Evolutionary conservation across 164 flowering plant species (phyloP), one percentile per base, ranked within the genome.

Genomic region (Saururus chinensis): DNA sequence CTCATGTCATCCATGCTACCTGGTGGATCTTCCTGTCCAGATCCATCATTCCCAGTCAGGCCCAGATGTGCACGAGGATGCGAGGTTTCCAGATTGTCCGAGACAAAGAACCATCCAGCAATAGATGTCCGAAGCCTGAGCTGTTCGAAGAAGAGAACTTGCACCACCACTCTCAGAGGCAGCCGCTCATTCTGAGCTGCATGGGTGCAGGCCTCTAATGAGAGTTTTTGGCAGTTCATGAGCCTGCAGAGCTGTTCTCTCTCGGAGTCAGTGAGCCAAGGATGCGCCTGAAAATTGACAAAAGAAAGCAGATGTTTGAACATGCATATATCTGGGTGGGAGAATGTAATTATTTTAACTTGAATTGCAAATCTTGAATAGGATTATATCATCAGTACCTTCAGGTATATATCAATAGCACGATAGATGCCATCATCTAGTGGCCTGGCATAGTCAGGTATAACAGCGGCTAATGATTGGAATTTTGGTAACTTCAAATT

Each of bases 401-500:
- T 86, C 52, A 88, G 83, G 68, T 79, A 88, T 72, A 86, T 79
- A 60, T 86, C 96, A 40, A 88, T 80, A 4, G 92, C 92, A 26
- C 85, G 88, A 77, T 88, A 88, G 40, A 88, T 74, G 55, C 87
- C 96, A 79, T 88, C 92, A 70, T 84, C 84, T 7, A 82, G 68
- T 17, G 81, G 75, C 69, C 96, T 82, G 26, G 90, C 92, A 80
- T 77, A 81, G 20, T 88, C 96, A 55, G 96, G 96, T 53, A 88
- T 75, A 11, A 60, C 76, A 56, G 80, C 85, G 57, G 87, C 96
- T 20, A 86, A 82, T 0, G 84, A 66, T 75, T 81, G 92, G 73
- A 88, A 88, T 53, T 84, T 86, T 0, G 74, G 70, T 51, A 76
- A 63, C 71, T 83, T 84, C 69, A 86, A 64, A 70, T 88, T 86